Evolutionary conservation across 108 stramenopile species (phyloP), one percentile per base, ranked within the genome.

Genomic region (Cyclotella atomus): DNA sequence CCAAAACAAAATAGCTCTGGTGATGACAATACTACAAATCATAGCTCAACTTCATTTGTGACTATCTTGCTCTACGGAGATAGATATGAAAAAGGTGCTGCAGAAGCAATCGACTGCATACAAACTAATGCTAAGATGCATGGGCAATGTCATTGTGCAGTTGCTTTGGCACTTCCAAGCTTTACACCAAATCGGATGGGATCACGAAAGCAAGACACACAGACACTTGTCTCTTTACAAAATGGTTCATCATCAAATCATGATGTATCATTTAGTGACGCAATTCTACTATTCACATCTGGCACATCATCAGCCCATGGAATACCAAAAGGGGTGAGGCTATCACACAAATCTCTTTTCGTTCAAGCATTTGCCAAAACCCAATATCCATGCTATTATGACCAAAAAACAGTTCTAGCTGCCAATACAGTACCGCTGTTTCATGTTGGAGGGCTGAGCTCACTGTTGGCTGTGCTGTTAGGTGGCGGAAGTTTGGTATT

Each of bases 341-440:
- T 96, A 25, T 86, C 89, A 16, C 91, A 92, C 71, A 79, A 76
- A 21, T 90, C 95, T 23, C 47, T 96, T 24, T 47, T 73, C 45
- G 66, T 91, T 52, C 95, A 96, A 82, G 75, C 88, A 17, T 33
- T 62, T 57, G 89, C 90, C 59, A 95, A 95, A 68, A 65, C 77
- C 7, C 45, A 65, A 16, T 46, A 49, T 19, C 91, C 94, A 23
- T 91, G 89, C 55, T 24, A 52, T 34, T 95, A 93, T 60, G 81
- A 81, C 43, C 20, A 17, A 21, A 27, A 61, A 0, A 92, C 92
- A 14, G 43, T 44, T 35, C 77, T 92, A 68, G 68, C 89, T 38
- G 90, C 94, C n/a, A 83, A 89, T 4, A 92, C 94, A 3, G 89
- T 96, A 0, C 96, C 97, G n/a, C 77, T 95, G 57, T 97, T 90